These are phyloP conservation scores for Acmispon strigosus DNA, from an alignment of 306 rosid genomes.

Conservation along the genomic window DNA sequence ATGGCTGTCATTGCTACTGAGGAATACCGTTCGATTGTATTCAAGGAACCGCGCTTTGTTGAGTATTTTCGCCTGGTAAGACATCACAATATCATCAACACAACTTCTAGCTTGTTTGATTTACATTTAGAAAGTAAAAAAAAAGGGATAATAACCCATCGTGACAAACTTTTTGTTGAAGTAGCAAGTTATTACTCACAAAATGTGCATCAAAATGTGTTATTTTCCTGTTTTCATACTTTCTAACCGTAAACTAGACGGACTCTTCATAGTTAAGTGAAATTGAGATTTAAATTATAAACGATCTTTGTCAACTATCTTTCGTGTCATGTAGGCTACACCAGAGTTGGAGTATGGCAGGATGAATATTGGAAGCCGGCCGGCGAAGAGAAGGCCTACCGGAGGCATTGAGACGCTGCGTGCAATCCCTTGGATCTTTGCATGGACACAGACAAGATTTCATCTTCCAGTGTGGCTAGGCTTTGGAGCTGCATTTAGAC, in stretches of 20 bases:
- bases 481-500: conserved; percentile 68
- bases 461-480: conserved; percentile 98
- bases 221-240: too few relatives aligned
- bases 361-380: conserved; percentile 93
- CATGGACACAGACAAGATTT: conserved; percentile 93
- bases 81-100: neutral
- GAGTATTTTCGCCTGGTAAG: conserved; percentile 92
- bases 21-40: conserved; percentile 80
- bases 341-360: conserved; percentile 95
- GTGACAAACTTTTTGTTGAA: too few relatives aligned
- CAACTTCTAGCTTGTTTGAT: too few relatives aligned
- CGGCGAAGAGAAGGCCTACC: conserved; percentile 83
- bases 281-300: too few relatives aligned
- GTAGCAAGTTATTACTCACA: too few relatives aligned
- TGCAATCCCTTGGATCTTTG: conserved; percentile 95
- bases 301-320: neutral
- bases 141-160: too few relatives aligned
- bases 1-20: conserved; percentile 84
- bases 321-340: conserved; percentile 50
- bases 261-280: too few relatives aligned
- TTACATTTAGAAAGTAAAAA: too few relatives aligned
- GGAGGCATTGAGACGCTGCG: conserved; percentile 97
- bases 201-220: too few relatives aligned
- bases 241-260: too few relatives aligned
- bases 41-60: conserved; percentile 82